Conservation (phyloP, 2,329 filamentous ascomycete genomes). For the Hymenoscyphus fraxineus region DNA sequence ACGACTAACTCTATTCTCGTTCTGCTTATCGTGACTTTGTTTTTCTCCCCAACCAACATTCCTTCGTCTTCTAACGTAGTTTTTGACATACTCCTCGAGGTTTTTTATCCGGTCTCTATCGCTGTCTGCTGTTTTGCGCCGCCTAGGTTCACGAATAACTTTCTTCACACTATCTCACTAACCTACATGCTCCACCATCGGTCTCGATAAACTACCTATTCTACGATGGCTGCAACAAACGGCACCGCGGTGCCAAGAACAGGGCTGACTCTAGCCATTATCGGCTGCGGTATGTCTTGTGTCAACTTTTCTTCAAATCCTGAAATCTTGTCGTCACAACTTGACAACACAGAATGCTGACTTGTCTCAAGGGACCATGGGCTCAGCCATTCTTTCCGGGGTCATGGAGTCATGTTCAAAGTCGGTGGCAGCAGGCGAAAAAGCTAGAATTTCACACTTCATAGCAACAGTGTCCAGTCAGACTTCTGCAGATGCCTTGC, state of each 20-base stretch:
- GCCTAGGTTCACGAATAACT: neutral
- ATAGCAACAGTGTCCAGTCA: slow-evolving; percentile 43
- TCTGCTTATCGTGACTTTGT: neutral
- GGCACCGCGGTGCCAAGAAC: neutral
- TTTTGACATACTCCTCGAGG: neutral
- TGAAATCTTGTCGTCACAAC: neutral
- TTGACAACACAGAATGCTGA: neutral
- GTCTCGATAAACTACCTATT: neutral
- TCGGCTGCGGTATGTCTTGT: slow-evolving; percentile 24
- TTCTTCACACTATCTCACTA: neutral
- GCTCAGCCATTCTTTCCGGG: slow-evolving; percentile 28
- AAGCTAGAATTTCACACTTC: slow-evolving; percentile 32
- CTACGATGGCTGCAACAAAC: neutral
- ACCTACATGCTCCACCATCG: neutral
- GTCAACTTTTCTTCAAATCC: neutral
- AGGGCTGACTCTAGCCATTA: slow-evolving; percentile 21
- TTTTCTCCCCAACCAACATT: neutral
- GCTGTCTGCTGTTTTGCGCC: too few species aligned
- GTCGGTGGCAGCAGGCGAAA: slow-evolving; percentile 12
- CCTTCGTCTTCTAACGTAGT: neutral
- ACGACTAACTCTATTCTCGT: neutral
- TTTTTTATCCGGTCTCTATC: too few species aligned
- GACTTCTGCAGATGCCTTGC: slow-evolving; percentile 36
- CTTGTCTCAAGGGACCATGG: slow-evolving; percentile 27
- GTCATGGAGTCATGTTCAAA: slow-evolving; percentile 24